Evolutionary conservation across 2,329 filamentous ascomycete genomes (phyloP).

Genomic region (Penicillium thymicola): DNA sequence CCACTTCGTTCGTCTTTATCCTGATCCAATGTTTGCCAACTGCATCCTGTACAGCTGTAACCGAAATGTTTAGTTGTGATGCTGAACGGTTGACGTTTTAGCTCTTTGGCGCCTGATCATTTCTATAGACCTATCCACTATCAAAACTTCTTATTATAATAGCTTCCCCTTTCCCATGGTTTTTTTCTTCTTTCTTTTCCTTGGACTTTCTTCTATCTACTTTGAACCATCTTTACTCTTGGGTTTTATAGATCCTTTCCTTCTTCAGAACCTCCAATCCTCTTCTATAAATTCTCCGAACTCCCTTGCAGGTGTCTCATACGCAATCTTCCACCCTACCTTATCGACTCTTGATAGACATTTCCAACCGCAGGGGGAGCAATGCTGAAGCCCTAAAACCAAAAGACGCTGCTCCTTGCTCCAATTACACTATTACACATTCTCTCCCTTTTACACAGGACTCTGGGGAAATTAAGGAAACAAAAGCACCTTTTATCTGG

Average conservation of each 20-base stretch:
- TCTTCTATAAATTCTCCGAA: not conserved
- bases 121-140: conserved; percentile 34
- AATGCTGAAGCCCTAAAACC: conserved; percentile 29
- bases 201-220: conserved; percentile 12
- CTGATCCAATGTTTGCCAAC: conserved; percentile 35
- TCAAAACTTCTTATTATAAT: conserved; percentile 25
- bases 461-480: conserved; percentile 27
- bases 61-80: conserved; percentile 30
- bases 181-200: conserved; percentile 1
- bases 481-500: conserved; percentile 28
- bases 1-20: conserved; percentile 30
- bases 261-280: conserved; percentile 9
- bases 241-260: conserved; percentile 25
- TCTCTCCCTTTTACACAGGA: conserved; percentile 28
- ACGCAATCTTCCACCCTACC: conserved; percentile 12
- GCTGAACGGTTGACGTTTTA: conserved; percentile 33
- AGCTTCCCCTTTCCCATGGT: conserved; percentile 25
- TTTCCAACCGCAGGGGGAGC: conserved; percentile 26
- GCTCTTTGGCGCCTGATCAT: conserved; percentile 33
- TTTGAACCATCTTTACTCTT: conserved; percentile 8
- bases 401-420: conserved; percentile 22
- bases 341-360: conserved; percentile 18
- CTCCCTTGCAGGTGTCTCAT: conserved; percentile 27
- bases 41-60: conserved; percentile 39
- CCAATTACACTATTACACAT: conserved; percentile 27